A percentile compares a stretch with the other conserved stretches of the same genome.
phyloP scores from a whole-genome alignment of 2,329 filamentous ascomycete species.

The Xylariales sp. region DNA sequence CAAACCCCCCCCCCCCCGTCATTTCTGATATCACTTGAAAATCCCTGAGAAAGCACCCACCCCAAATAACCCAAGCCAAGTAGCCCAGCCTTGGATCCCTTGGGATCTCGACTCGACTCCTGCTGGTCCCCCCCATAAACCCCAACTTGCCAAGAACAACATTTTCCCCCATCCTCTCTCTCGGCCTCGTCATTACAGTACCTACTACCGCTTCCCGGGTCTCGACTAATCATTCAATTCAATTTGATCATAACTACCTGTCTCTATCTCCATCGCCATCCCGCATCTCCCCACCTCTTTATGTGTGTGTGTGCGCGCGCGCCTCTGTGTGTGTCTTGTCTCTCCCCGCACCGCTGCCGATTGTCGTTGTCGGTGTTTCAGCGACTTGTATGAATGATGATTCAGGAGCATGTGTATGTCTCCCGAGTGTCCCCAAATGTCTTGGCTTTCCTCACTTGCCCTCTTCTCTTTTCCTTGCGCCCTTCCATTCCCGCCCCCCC shows the following conservation, averaged over 20 bases:
- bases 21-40: slow-evolving; percentile 23
- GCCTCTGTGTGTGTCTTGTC: slow-evolving; percentile 15
- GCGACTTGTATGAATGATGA: slow-evolving; percentile 46
- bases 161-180: slow-evolving; percentile 44
- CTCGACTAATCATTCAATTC: slow-evolving; percentile 26
- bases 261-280: slow-evolving; percentile 14
- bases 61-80: slow-evolving; percentile 1
- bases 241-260: slow-evolving; percentile 7
- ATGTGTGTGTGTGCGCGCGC: background rate
- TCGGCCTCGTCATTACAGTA: slow-evolving; percentile 27
- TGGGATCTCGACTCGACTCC: slow-evolving; percentile 32
- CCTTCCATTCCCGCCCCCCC: background rate
- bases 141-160: slow-evolving; percentile 51
- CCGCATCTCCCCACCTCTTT: slow-evolving; percentile 25
- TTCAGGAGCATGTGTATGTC: slow-evolving; percentile 51
- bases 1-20: background rate
- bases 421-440: slow-evolving; percentile 31
- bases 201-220: slow-evolving; percentile 13
- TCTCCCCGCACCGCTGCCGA: slow-evolving; percentile 28
- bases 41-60: slow-evolving; percentile 21
- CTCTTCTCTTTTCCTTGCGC: slow-evolving; percentile 9
- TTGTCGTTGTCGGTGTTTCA: slow-evolving; percentile 45
- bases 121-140: slow-evolving; percentile 44
- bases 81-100: too few relatives aligned
- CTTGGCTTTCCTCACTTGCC: slow-evolving; percentile 29